Percentiles rank a stretch among this genome's conserved stretches.
phyloP scores from a whole-genome alignment of 2,329 filamentous ascomycete species.

The Ascochyta viciae-villosae region DNA sequence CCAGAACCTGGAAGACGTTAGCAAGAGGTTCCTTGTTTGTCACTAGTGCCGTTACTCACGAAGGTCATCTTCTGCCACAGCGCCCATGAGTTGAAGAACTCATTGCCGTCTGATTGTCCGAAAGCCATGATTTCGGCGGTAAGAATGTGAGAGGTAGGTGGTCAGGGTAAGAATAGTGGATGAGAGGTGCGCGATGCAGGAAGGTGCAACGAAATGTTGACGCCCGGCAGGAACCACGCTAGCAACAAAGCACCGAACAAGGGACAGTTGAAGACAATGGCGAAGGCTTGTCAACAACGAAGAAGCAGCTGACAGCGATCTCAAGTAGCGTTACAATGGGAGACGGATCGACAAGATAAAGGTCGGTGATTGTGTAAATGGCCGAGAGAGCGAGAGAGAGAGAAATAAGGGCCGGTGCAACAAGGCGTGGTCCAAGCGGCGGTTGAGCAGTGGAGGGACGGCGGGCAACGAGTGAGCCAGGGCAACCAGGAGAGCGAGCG shows the following conservation, averaged over 20 bases:
- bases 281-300: background rate
- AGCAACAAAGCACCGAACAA: constrained; percentile 21
- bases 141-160: constrained; percentile 22
- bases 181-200: constrained; percentile 19
- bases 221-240: constrained; percentile 25
- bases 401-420: constrained; percentile 7
- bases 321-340: constrained; percentile 2
- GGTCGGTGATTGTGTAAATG: background rate
- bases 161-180: constrained; percentile 29
- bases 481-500: constrained; percentile 24
- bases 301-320: background rate
- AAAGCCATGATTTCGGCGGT: constrained; percentile 29
- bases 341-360: constrained; percentile 6
- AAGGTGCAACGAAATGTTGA: constrained; percentile 20
- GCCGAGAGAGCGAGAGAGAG: background rate
- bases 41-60: constrained; percentile 61
- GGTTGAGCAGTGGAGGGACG: constrained; percentile 8
- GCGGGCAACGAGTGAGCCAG: constrained; percentile 5
- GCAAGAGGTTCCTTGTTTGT: constrained; percentile 12
- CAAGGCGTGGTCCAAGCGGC: constrained; percentile 9
- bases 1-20: constrained; percentile 68
- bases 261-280: constrained; percentile 19
- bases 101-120: constrained; percentile 37
- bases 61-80: constrained; percentile 92
- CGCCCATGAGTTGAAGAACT: constrained; percentile 66